Evolutionary conservation across 2,329 filamentous ascomycete species (phyloP).

Genomic region (Pseudogymnoascus sp.): DNA sequence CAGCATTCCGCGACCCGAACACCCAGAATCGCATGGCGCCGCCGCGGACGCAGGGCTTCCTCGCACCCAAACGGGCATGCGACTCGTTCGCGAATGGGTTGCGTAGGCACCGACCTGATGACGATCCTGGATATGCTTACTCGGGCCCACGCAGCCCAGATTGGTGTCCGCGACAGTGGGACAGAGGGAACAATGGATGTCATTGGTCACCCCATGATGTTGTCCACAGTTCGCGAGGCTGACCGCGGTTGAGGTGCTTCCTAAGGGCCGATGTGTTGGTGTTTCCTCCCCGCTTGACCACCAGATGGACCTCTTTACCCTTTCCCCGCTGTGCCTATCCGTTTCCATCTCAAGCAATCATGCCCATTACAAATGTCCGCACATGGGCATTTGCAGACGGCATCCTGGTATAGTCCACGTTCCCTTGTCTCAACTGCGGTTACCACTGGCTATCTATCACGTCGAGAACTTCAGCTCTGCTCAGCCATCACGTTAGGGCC

Average conservation of each 20-base stretch:
- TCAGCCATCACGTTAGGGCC: neutral
- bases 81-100: neutral
- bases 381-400: neutral
- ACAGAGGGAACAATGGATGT: neutral
- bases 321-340: neutral
- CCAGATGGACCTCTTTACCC: neutral
- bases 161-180: neutral
- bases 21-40: slow-evolving; percentile 2
- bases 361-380: neutral
- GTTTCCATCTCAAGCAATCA: neutral
- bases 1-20: neutral
- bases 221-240: neutral
- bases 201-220: neutral
- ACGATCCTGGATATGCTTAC: slow-evolving; percentile 4
- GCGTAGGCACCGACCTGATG: slow-evolving; percentile 3
- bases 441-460: neutral
- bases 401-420: neutral
- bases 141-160: neutral
- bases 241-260: neutral
- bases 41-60: neutral
- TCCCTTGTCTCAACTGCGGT: slow-evolving; percentile 6
- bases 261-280: neutral
- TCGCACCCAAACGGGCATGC: neutral
- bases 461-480: slow-evolving; percentile 4
- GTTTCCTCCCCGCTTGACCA: neutral